These are phyloP conservation scores for Oryza australiensis DNA, from an alignment of 176 grass and related monocot genomes.

Conservation along the genomic window DNA sequence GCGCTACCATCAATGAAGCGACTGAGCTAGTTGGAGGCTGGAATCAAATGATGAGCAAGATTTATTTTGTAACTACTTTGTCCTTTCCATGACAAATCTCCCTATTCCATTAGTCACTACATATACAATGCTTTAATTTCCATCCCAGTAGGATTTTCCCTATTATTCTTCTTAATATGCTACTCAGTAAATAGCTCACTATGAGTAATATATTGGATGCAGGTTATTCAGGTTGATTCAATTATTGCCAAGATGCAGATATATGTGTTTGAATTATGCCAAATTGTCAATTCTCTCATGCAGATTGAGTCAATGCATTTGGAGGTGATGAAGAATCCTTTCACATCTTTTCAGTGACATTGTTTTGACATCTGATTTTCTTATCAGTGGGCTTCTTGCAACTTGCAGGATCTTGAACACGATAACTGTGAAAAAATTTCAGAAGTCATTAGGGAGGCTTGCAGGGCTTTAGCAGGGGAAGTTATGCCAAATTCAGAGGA, in stretches of 20 bases:
- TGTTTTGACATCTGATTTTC: constrained; percentile 2
- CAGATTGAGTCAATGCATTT: constrained; percentile 22
- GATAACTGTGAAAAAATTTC: constrained; percentile 37
- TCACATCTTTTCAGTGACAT: neutral
- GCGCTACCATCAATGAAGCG: constrained; percentile 32
- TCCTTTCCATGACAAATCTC: neutral
- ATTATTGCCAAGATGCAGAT: constrained; percentile 39
- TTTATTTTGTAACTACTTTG: constrained; percentile 50
- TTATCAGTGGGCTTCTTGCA: neutral
- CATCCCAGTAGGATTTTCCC: neutral
- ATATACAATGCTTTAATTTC: neutral
- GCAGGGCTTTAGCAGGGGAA: constrained; percentile 26
- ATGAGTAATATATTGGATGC: neutral
- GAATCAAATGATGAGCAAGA: constrained; percentile 56
- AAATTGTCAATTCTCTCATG: constrained; percentile 34
- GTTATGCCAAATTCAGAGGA: constrained; percentile 34
- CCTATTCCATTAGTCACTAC: neutral
- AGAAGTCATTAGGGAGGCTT: constrained; percentile 33
- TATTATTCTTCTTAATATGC: neutral
- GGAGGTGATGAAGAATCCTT: constrained; percentile 38
- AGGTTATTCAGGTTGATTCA: constrained; percentile 45
- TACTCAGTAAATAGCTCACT: neutral
- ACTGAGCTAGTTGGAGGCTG: constrained; percentile 40
- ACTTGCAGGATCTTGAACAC: constrained; percentile 35
- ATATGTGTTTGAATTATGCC: constrained; percentile 28